A percentile compares a stretch with the other conserved stretches of the same genome.
Conservation (phyloP, 371 early-diverging fungal genomes). For the Dinochytrium kinnereticum region DNA sequence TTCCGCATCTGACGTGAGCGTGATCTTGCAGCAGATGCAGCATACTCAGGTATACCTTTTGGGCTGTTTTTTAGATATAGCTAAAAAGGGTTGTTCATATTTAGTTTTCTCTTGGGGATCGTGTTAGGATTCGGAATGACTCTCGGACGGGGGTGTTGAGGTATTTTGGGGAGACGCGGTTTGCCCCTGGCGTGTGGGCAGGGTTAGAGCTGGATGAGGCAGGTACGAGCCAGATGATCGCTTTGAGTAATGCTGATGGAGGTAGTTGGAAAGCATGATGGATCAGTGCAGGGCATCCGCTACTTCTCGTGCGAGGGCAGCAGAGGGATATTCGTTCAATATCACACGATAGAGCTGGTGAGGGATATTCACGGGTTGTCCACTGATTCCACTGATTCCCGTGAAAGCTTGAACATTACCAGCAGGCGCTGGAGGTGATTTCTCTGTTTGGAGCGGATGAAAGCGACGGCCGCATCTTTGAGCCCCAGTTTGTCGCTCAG, state of each 20-base stretch:
- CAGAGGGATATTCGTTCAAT: constrained; percentile 75
- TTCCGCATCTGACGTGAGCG: constrained; percentile 30
- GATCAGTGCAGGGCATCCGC: constrained; percentile 73
- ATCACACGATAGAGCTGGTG: constrained; percentile 20
- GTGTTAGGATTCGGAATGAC: constrained; percentile 31
- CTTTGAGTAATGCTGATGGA: background rate
- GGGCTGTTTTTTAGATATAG: too few relatives aligned
- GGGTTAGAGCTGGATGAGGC: constrained; percentile 77
- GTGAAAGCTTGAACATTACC: background rate
- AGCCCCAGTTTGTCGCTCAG: background rate
- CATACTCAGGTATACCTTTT: constrained; percentile 21
- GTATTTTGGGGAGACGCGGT: constrained; percentile 71
- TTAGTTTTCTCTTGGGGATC: constrained; percentile 34
- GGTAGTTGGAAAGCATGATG: constrained; percentile 75
- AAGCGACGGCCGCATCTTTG: background rate
- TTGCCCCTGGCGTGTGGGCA: constrained; percentile 79
- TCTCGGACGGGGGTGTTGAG: constrained; percentile 60
- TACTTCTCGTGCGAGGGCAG: constrained; percentile 78
- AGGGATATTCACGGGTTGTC: background rate
- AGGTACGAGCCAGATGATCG: constrained; percentile 4
- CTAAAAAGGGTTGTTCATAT: background rate
- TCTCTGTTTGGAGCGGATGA: background rate
- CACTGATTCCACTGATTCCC: too few relatives aligned
- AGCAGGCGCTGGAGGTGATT: background rate
- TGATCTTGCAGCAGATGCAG: constrained; percentile 33